Base-by-base conservation (phyloP, 176 grass and related monocot species). In the Chrysopogon serrulatus region DNA sequence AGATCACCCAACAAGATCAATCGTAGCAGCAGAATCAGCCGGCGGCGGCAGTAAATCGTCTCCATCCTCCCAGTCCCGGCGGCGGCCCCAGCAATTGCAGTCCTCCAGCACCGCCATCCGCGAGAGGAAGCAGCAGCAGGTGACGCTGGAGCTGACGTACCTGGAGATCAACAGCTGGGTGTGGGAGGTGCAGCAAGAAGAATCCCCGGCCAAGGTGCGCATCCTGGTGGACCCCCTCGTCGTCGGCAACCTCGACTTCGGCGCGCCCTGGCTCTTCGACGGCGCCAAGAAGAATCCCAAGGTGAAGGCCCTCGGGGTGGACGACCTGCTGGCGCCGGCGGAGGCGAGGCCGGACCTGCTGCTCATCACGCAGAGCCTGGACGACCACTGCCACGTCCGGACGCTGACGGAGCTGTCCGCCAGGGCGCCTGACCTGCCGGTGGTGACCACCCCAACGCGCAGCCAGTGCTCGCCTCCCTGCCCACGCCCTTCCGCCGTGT, bases 281-380 rank as follows among this genome's bases (percentile, higher is more conserved):
- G 96, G 90, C 28, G 91, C 91, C 39, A 95, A 95, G 92, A 98
- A 83, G 51, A 33, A 73, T 19, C 82, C 92, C 82, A 39, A 30
- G 9, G 79, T 69, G 32, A 54, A 21, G 65, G 27, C 54, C 16
- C 13, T 21, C 10, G 79, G 11, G 1, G 42, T 63, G 5, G 15
- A 35, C 19, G 87, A 74, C 45, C 60, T 88, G 11, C 1, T 83
- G 79, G n/a, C 71, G 80, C 69, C 28, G 45, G 62, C 28, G 45
- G 62, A 63, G 44, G 33, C 87, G 1, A 88, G 61, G 71, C 41
- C 89, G 10, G 92, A 95, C 73, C 90, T 90, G 57, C 85, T 98
- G 76, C 87, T 98, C 71, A 98, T 98, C 66, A 98, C 96, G 11
- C 91, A 98, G 89, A 95, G 96, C 81, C 92, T 98, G 31, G 96